Conservation (phyloP, 345 rosid species). For the Rhodamnia rubescens region DNA sequence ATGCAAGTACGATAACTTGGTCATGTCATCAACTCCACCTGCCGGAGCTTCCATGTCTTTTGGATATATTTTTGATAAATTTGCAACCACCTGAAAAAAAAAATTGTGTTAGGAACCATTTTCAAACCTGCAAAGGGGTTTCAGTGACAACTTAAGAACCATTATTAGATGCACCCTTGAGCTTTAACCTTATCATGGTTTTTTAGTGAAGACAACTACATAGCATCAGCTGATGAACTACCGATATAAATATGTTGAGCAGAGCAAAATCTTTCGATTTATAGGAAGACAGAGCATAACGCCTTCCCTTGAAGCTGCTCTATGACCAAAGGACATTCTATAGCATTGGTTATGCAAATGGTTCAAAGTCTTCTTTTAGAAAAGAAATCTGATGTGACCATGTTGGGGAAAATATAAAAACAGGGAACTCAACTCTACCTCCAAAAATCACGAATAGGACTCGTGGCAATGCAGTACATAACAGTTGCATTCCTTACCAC, state of each 20-base stretch:
- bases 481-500: background rate
- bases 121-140: background rate
- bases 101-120: background rate
- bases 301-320: background rate
- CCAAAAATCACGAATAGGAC: background rate
- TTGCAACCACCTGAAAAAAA: constrained; percentile 44
- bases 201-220: background rate
- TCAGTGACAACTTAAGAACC: background rate
- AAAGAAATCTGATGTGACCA: background rate
- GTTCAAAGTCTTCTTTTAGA: background rate
- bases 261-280: background rate
- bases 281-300: background rate
- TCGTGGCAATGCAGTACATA: background rate
- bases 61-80: constrained; percentile 62
- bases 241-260: background rate
- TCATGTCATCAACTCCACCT: constrained; percentile 98
- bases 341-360: background rate
- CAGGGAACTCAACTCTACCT: background rate
- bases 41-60: constrained; percentile 88
- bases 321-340: background rate
- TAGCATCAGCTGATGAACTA: background rate
- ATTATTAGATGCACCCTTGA: background rate
- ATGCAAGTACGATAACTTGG: constrained; percentile 84
- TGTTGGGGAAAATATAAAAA: background rate
- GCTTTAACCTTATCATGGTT: background rate